Evolutionary conservation across 371 early-diverging fungal species (phyloP).

Genomic region (Rhizopus arrhizus): DNA sequence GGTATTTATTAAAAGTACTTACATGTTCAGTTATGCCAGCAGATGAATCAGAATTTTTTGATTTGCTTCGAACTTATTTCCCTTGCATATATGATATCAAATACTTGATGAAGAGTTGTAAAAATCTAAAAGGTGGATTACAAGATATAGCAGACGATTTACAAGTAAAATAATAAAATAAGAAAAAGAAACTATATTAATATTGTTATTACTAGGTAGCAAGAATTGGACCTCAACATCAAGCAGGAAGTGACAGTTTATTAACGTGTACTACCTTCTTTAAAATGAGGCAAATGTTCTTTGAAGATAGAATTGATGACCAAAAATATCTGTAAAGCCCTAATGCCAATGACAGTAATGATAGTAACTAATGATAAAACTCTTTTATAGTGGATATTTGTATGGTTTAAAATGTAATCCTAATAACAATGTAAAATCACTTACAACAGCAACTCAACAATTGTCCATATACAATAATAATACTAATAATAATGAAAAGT

Average conservation of each 20-base stretch:
- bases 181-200: background rate
- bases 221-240: conserved; percentile 98
- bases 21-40: conserved; percentile 92
- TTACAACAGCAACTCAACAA: conserved; percentile 36
- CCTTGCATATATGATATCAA: conserved; percentile 99
- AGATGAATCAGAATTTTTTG: conserved; percentile 94
- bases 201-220: conserved; percentile 56
- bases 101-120: conserved; percentile 95
- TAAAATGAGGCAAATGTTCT: conserved; percentile 93
- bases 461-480: conserved; percentile 29
- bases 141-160: conserved; percentile 99
- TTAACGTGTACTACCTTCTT: conserved; percentile 97
- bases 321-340: conserved; percentile 77
- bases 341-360: background rate
- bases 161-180: conserved; percentile 55
- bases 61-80: conserved; percentile 91
- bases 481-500: conserved; percentile 15
- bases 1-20: conserved; percentile 96
- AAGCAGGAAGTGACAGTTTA: conserved; percentile 99
- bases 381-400: conserved; percentile 51
- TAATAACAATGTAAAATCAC: conserved; percentile 22
- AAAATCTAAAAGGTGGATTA: conserved; percentile 96
- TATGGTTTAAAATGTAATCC: conserved; percentile 60
- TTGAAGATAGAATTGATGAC: conserved; percentile 94
- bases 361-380: background rate